Evolutionary conservation across 768 basidiomycete species (phyloP), one percentile per base, ranked within the genome.

Genomic region (Tephrocybe sp.): DNA sequence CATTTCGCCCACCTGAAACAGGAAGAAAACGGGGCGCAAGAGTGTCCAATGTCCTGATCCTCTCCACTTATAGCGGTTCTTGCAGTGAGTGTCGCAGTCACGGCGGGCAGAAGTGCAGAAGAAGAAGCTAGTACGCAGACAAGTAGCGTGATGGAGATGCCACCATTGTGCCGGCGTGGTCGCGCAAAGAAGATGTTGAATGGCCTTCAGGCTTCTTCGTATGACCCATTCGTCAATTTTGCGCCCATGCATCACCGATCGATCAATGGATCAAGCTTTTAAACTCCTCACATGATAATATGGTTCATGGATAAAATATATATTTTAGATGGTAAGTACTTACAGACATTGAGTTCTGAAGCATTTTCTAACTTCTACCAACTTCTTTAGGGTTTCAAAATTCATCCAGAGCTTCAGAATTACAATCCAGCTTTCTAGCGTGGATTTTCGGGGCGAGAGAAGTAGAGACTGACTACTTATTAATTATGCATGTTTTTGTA

Each of bases 61-160:
- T 30, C 48, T 14, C 16, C 54, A 6, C 14, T 36, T 55, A 51
- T 42, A 46, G 39, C 22, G 23, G 19, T 26, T 23, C 33, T 10
- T 17, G 10, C 41, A 20, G 14, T 30, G 16, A 35, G 12, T 42
- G 20, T 17, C n/a, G 45, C 38, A 36, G 34, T 17, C 39, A 11
- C n/a, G 14, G 12, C 39, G 26, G 41, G 44, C 22, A 30, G 48
- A 52, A 41, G 38, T 20, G 33, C 16, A 44, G 16, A 44, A 39
- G 16, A 44, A 39, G 38, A 39, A 33, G 39, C 26, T 16, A 23
- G 33, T 10, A 12, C n/a, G 26, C 16, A 40, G 23, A 31, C 20
- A 35, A 19, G 31, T 12, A 34, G 20, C 23, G 36, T 53, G 52
- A 48, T 48, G 45, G 43, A 45, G 40, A 52, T 40, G 36, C 36